Percentiles rank a stretch among this genome's conserved stretches.
Conservation (phyloP, 495 filamentous ascomycete species). For the Schizothecium vesticola region DNA sequence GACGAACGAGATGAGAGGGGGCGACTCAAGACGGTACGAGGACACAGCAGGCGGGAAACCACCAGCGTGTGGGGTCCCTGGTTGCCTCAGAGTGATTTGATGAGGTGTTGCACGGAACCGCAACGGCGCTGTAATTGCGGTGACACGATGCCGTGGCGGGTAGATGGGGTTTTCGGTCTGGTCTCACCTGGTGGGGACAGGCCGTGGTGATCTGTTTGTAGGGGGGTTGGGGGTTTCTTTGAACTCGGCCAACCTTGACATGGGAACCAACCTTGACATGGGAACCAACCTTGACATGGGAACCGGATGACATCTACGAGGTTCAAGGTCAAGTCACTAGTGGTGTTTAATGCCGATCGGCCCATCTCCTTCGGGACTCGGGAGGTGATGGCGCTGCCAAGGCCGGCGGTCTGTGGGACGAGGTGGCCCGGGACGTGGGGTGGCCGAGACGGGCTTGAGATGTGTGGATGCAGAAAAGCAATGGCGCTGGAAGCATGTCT, state of each 20-base stretch:
- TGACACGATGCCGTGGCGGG: background rate
- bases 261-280: background rate
- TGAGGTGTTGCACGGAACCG: background rate
- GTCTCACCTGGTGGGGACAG: background rate
- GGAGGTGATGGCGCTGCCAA: background rate
- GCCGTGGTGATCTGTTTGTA: background rate
- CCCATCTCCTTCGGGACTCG: background rate
- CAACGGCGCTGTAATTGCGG: background rate
- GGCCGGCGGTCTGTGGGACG: background rate
- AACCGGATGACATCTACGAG: background rate
- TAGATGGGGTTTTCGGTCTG: background rate
- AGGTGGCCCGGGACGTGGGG: background rate
- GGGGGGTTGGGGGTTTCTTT: background rate
- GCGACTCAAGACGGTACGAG: background rate
- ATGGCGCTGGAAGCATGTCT: constrained; percentile 10
- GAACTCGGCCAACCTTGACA: background rate
- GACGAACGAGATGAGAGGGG: background rate
- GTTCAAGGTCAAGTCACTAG: background rate
- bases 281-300: background rate
- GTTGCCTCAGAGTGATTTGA: background rate
- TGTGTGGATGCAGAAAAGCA: constrained; percentile 8
- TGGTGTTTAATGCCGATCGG: background rate
- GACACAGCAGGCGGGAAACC: background rate
- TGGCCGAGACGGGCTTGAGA: background rate
- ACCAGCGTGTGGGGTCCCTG: background rate